phyloP scores from a whole-genome alignment of 768 basidiomycete species.

The Pulveroboletus sp. region DNA sequence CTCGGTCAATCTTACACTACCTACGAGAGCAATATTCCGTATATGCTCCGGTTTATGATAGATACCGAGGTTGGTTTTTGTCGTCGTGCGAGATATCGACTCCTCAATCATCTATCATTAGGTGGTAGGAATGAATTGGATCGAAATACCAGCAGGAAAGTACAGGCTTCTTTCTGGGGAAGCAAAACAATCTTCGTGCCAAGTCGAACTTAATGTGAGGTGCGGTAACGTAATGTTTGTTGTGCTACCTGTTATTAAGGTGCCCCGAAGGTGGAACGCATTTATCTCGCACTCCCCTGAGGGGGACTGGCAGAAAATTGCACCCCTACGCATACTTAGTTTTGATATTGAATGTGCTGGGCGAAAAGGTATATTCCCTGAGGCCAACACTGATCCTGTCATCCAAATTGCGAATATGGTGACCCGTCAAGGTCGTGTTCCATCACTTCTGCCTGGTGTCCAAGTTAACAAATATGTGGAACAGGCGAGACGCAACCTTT shows the following conservation, averaged over 20 bases:
- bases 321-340: slow-evolving; percentile 89
- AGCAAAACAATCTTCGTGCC: slow-evolving; percentile 74
- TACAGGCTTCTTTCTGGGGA: slow-evolving; percentile 60
- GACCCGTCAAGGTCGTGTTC: slow-evolving; percentile 76
- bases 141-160: slow-evolving; percentile 81
- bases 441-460: not conserved
- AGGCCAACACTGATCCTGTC: slow-evolving; percentile 84
- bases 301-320: slow-evolving; percentile 86
- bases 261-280: slow-evolving; percentile 58
- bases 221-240: slow-evolving; percentile 30
- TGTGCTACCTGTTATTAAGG: slow-evolving; percentile 2
- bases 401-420: slow-evolving; percentile 99
- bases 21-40: slow-evolving; percentile 92
- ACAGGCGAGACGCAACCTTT: slow-evolving; percentile 90
- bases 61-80: slow-evolving; percentile 71
- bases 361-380: slow-evolving; percentile 95
- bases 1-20: slow-evolving; percentile 51
- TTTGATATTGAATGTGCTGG: slow-evolving; percentile 99
- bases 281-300: slow-evolving; percentile 92
- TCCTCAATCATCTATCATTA: slow-evolving; percentile 25
- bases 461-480: slow-evolving; percentile 2
- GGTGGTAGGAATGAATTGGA: slow-evolving; percentile 99
- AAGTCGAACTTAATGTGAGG: slow-evolving; percentile 81
- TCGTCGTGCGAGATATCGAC: not conserved
- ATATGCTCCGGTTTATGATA: slow-evolving; percentile 94